Conservation (phyloP, 2,329 filamentous ascomycete species). For the Penicillium polonicum region DNA sequence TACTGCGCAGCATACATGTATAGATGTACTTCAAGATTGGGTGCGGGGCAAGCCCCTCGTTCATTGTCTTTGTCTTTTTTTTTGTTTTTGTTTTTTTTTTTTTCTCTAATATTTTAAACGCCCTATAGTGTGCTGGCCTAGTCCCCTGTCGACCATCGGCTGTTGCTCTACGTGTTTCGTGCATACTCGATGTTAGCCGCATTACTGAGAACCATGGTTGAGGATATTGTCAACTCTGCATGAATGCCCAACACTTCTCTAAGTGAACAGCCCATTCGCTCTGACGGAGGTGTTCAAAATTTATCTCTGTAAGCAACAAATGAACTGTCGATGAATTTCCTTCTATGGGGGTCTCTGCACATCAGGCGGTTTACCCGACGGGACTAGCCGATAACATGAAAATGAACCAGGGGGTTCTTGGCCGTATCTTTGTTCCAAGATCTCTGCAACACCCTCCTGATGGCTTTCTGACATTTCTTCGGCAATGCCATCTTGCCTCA, state of each 20-base stretch:
- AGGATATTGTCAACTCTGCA: conserved; percentile 34
- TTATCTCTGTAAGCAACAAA: background rate
- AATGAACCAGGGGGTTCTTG: conserved; percentile 1
- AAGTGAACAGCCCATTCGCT: conserved; percentile 27
- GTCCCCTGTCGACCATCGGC: conserved; percentile 9
- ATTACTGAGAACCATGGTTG: conserved; percentile 23
- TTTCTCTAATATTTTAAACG: background rate
- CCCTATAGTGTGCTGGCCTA: conserved; percentile 8
- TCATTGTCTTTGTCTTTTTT: background rate
- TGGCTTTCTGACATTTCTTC: background rate
- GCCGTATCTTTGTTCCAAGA: conserved; percentile 10
- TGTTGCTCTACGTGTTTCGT: conserved; percentile 15
- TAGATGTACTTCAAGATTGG: conserved; percentile 4
- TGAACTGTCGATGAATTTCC: conserved; percentile 2
- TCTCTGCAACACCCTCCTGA: conserved; percentile 3
- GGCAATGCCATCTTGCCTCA: conserved; percentile 1
- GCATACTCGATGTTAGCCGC: conserved; percentile 21
- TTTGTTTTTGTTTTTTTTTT: background rate
- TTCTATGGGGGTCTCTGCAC: conserved; percentile 5
- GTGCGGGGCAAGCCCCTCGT: conserved; percentile 1
- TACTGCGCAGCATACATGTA: conserved; percentile 3
- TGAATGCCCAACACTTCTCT: conserved; percentile 42
- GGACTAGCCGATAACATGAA: conserved; percentile 6
- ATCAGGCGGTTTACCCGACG: conserved; percentile 6
- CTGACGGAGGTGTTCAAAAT: background rate